These are phyloP conservation scores for Fusarium drepaniforme DNA, from an alignment of 2,329 filamentous ascomycete genomes.

Conservation along the genomic window DNA sequence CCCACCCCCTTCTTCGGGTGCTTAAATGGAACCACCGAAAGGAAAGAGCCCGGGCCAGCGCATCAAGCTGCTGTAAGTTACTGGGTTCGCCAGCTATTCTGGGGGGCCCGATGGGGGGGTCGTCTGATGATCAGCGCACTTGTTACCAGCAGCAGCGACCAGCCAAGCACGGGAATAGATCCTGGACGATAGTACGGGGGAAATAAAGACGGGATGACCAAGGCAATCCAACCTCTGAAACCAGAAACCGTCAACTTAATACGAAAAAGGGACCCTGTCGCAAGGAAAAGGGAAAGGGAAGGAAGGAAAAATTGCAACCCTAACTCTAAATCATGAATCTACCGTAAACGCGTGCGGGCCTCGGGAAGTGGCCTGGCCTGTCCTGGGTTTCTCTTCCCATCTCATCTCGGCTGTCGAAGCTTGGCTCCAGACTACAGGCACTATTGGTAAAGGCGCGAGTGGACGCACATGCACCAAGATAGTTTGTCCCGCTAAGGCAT, in stretches of 20 bases:
- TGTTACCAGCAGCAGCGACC: not conserved
- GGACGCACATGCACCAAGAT: constrained; percentile 16
- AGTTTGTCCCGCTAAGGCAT: constrained; percentile 28
- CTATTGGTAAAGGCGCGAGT: constrained; percentile 1
- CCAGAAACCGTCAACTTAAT: constrained; percentile 7
- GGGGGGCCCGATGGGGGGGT: not conserved
- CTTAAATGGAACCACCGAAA: constrained; percentile 21
- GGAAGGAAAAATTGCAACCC: constrained; percentile 9
- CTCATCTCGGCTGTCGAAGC: constrained; percentile 43
- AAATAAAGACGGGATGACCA: constrained; percentile 8
- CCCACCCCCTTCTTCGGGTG: constrained; percentile 3
- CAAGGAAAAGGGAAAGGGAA: constrained; percentile 1
- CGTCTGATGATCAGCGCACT: constrained; percentile 16
- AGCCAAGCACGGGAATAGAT: constrained; percentile 5
- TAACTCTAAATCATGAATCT: constrained; percentile 31
- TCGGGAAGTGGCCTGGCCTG: not conserved
- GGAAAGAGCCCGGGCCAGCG: constrained; percentile 3
- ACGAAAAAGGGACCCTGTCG: constrained; percentile 25
- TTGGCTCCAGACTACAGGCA: constrained; percentile 27
- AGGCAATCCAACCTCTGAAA: constrained; percentile 16
- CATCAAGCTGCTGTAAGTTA: constrained; percentile 3
- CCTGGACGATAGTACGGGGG: constrained; percentile 19
- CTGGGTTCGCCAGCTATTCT: not conserved
- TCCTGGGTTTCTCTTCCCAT: constrained; percentile 3
- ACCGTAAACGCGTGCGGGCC: constrained; percentile 5